Evolutionary conservation across 2,329 filamentous ascomycete species (phyloP), one percentile per base, ranked within the genome.

Genomic region (Fusarium agapanthi): DNA sequence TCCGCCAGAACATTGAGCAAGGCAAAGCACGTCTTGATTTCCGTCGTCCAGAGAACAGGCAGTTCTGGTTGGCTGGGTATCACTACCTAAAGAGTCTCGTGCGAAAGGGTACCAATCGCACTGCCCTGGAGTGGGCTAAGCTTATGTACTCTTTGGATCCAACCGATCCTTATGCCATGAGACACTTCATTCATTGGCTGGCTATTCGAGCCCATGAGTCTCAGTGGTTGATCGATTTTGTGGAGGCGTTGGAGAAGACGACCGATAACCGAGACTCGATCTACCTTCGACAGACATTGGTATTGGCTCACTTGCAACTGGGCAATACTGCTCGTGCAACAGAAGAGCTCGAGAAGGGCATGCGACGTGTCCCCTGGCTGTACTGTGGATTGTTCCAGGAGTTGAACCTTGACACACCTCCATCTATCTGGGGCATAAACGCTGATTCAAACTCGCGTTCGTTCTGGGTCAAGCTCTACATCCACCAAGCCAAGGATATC

Each of bases 71-170:
- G 40, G 93, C 94, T 3, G 93, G 91, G 14, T 97, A 95, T 86
- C 91, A 95, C 74, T 98, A 98, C 77, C 92, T 98, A 76, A 90
- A 89, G 75, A 96, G 94, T 73, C 86, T 99, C 28, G 88, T 94
- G 22, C 91, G 94, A 83, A 95, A 97, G 76, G 95, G 95, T n/a
- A 98, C 95, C 3, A 97, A 94, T 86, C 89, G 95, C 51, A 98
- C 96, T 2, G 94, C 95, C 0, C 90, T 97, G 53, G 96, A 98
- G 81, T 99, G 96, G 95, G 89, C 93, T 12, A 97, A 96, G 82
- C 83, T 98, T 11, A 85, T 98, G 15, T 86, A 97, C 35, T 89
- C 91, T 65, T 83, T 98, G 65, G 90, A 95, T 74, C 90, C 90
- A 53, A 84, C 86, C 8, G 96, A 99, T 79, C 95, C 95, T 0